Evolutionary conservation across 2,329 filamentous ascomycete genomes (phyloP), one percentile per base, ranked within the genome.

Genomic region (Bipolaris zeicola): DNA sequence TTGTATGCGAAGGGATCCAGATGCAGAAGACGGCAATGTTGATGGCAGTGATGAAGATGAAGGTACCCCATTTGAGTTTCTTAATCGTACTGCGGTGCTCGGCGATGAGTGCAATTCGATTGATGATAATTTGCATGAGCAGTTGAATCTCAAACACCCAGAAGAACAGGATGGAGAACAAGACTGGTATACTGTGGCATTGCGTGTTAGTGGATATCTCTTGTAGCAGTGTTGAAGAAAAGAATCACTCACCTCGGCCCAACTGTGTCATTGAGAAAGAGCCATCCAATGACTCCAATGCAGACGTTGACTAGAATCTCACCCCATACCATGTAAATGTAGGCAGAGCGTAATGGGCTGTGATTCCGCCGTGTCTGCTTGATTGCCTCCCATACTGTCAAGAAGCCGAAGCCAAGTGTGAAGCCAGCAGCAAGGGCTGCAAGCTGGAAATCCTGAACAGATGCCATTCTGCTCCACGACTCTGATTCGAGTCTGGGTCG

Each of bases 101-200:
- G 11, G 79, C 75, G 34, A 85, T 79, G 37, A 85, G 76, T 0
- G 78, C 76, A 20, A 84, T 80, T 50, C 83, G 78, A 61, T 84
- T 85, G 66, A 84, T 80, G 60, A 85, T 83, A 44, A 85, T 84
- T 61, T 84, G 82, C 71, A 84, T 78, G 1, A 84, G 63, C 1
- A 83, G 70, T 57, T 84, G 82, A 13, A 83, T 78, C 37, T 75
- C 57, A 26, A 72, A 71, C 1, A 71, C 67, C 72, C 72, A 74
- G 37, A 65, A 67, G 42, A 72, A 55, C 5, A 74, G 60, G 45
- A 73, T 71, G 52, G 69, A 71, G 62, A 73, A 73, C 3, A 74
- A 55, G 5, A 72, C 68, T 3, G 67, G 66, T 3, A 74, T 57
- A 45, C 70, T 74, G 39, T 28, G 18, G 1, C 3, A 26, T 26